Conservation (phyloP, 1,284 basidiomycete genomes). For the Agroathelia rolfsii region DNA sequence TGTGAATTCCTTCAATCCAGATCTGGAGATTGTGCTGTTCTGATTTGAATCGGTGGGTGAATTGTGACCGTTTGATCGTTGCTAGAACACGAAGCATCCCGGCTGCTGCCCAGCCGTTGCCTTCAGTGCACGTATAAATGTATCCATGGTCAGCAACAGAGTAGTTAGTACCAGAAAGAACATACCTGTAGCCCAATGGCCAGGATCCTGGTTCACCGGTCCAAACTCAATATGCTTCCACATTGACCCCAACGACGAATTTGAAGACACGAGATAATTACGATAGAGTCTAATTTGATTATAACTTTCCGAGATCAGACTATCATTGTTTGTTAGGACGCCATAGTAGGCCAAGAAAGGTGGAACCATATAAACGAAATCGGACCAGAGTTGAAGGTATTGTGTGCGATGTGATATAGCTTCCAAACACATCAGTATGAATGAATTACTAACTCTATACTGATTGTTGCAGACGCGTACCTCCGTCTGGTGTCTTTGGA, state of each 20-base stretch:
- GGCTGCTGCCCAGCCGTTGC: constrained; percentile 61
- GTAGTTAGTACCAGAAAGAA: constrained; percentile 4
- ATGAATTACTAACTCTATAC: neutral
- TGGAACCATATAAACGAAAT: constrained; percentile 66
- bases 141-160: constrained; percentile 1
- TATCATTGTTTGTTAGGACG: constrained; percentile 29
- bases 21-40: constrained; percentile 36
- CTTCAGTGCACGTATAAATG: constrained; percentile 17
- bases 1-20: constrained; percentile 54
- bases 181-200: constrained; percentile 44
- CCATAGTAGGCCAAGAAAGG: constrained; percentile 77
- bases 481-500: constrained; percentile 41
- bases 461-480: constrained; percentile 38
- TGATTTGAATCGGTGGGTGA: constrained; percentile 29
- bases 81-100: constrained; percentile 56
- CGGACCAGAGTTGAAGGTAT: constrained; percentile 28
- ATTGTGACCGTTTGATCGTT: constrained; percentile 45
- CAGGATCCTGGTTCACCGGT: constrained; percentile 31
- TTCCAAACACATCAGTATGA: no score
- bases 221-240: constrained; percentile 49
- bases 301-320: constrained; percentile 40
- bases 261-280: constrained; percentile 30
- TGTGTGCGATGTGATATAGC: no score
- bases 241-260: no score
- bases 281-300: constrained; percentile 62